Percentiles rank a stretch among this genome's conserved stretches.
phyloP scores from a whole-genome alignment of 2,329 filamentous ascomycete genomes.

The Fragosphaeria purpurea region DNA sequence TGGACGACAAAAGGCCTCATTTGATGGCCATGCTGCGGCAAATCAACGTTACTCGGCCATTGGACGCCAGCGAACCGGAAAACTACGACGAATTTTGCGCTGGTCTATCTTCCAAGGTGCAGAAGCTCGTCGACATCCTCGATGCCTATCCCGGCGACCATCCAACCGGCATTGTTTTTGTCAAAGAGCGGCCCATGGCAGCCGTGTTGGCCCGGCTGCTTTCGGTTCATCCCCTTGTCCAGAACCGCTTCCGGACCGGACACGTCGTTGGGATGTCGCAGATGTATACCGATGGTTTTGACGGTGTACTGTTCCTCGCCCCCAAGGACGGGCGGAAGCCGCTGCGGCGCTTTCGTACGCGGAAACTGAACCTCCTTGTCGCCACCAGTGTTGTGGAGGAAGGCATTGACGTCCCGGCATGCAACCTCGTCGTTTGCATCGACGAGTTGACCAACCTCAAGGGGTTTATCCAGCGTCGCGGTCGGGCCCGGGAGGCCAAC shows the following conservation, averaged over 20 bases:
- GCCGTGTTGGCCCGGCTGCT: constrained; percentile 50
- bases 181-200: constrained; percentile 50
- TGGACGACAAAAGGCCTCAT: constrained; percentile 42
- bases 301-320: constrained; percentile 20
- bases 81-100: not conserved
- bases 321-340: constrained; percentile 24
- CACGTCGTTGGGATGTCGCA: constrained; percentile 39
- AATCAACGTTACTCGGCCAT: not conserved
- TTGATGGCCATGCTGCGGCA: constrained; percentile 34
- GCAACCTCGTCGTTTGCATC: constrained; percentile 52
- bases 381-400: constrained; percentile 58
- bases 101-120: constrained; percentile 43
- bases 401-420: constrained; percentile 56
- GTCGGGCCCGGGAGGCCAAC: constrained; percentile 39
- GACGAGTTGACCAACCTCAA: constrained; percentile 44
- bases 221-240: constrained; percentile 36
- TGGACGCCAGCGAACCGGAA: not conserved
- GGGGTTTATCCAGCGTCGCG: constrained; percentile 48
- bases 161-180: constrained; percentile 57
- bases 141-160: constrained; percentile 27
- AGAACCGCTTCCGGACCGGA: constrained; percentile 38
- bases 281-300: not conserved
- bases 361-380: constrained; percentile 47
- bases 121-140: constrained; percentile 42
- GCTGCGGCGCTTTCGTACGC: constrained; percentile 41